A percentile compares a stretch with the other conserved stretches of the same genome.
Conservation (phyloP, 495 filamentous ascomycete species). For the Podospora anserina region DNA sequence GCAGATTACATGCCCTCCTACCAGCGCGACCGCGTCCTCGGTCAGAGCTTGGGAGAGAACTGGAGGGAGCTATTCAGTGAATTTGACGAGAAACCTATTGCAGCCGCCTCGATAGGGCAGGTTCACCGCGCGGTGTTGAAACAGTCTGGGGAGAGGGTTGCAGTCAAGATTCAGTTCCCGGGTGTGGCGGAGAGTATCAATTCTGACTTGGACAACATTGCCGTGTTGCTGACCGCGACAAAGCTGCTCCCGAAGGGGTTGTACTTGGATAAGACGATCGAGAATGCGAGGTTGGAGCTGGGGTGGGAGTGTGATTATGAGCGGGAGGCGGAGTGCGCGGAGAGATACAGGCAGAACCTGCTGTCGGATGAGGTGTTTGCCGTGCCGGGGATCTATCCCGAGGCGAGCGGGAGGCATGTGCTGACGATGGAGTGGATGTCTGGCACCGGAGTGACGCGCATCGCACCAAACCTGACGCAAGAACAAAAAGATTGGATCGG, state of each 20-base stretch:
- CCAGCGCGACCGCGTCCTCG: slow-evolving; percentile 81
- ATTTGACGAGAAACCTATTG: slow-evolving; percentile 90
- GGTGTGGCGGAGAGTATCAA: slow-evolving; percentile 95
- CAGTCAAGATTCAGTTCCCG: slow-evolving; percentile 96
- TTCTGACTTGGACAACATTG: slow-evolving; percentile 90
- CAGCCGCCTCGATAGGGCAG: slow-evolving; percentile 96
- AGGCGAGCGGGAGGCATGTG: slow-evolving; percentile 82
- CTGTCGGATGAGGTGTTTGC: slow-evolving; percentile 66
- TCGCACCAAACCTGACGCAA: slow-evolving; percentile 64
- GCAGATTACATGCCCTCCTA: slow-evolving; percentile 97
- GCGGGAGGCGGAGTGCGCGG: slow-evolving; percentile 76
- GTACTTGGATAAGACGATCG: slow-evolving; percentile 95
- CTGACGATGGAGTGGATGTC: slow-evolving; percentile 90
- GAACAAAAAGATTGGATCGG: slow-evolving; percentile 87
- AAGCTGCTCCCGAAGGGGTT: slow-evolving; percentile 85
- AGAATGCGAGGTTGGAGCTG: slow-evolving; percentile 88
- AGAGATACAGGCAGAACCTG: slow-evolving; percentile 70
- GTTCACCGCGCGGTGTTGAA: slow-evolving; percentile 85
- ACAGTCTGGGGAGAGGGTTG: slow-evolving; percentile 70
- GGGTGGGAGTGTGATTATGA: slow-evolving; percentile 97
- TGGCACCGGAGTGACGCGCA: slow-evolving; percentile 83
- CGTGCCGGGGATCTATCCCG: slow-evolving; percentile 71
- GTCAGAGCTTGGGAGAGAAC: slow-evolving; percentile 71
- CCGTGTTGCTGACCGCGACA: slow-evolving; percentile 84
- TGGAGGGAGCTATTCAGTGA: slow-evolving; percentile 81